Evolutionary conservation across 2,329 filamentous ascomycete genomes (phyloP).

Genomic region (Lecanicillium sp.): DNA sequence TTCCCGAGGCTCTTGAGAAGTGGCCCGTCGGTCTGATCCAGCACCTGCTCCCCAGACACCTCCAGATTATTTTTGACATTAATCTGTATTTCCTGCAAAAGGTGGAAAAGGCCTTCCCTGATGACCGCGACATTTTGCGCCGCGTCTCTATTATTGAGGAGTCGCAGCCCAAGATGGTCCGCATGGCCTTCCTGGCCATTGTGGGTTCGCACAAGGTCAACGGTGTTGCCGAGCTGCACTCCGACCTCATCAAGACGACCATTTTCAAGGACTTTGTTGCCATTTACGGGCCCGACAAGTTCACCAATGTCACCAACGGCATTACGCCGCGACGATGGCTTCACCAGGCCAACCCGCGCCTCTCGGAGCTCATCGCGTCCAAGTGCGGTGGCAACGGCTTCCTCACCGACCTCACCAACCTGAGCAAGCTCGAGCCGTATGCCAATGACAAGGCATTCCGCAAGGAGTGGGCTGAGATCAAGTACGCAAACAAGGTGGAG

Average conservation of each 20-base stretch:
- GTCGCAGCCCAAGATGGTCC: conserved; percentile 92
- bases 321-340: conserved; percentile 95
- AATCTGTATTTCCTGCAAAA: conserved; percentile 87
- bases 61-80: conserved; percentile 98
- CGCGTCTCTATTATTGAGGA: conserved; percentile 98
- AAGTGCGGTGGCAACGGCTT: conserved; percentile 80
- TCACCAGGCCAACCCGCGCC: conserved; percentile 89
- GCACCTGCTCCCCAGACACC: conserved; percentile 84
- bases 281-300: conserved; percentile 94
- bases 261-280: conserved; percentile 98
- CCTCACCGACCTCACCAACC: conserved; percentile 79
- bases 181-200: conserved; percentile 92
- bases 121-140: conserved; percentile 75
- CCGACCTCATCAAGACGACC: conserved; percentile 96
- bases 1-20: conserved; percentile 95
- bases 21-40: conserved; percentile 93
- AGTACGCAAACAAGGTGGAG: conserved; percentile 89
- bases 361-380: conserved; percentile 86
- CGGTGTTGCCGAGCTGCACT: conserved; percentile 94
- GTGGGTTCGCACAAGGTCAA: conserved; percentile 99
- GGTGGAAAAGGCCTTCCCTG: conserved; percentile 85
- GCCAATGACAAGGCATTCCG: conserved; percentile 85
- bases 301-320: conserved; percentile 97
- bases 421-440: conserved; percentile 79
- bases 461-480: conserved; percentile 93